Conservation (phyloP, 768 basidiomycete species). For the Lenzites betulinus region DNA sequence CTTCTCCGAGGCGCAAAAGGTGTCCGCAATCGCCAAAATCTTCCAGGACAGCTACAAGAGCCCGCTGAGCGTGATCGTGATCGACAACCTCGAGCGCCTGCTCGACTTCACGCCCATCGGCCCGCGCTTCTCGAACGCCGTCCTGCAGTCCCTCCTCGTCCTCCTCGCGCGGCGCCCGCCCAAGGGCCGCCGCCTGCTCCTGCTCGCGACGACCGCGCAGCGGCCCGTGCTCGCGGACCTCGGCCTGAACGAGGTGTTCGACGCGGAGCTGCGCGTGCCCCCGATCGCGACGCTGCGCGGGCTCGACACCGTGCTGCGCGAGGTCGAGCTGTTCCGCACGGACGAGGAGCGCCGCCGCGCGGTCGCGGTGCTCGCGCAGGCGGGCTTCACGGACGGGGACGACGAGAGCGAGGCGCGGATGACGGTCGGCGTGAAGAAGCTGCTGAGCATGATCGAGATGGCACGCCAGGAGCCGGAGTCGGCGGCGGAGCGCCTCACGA, state of each 20-base stretch:
- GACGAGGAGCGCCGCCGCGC: slow-evolving; percentile 57
- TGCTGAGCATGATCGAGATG: slow-evolving; percentile 93
- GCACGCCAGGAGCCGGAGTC: slow-evolving; percentile 92
- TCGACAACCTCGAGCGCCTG: slow-evolving; percentile 92
- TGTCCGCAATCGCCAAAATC: slow-evolving; percentile 86
- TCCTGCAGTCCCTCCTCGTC: slow-evolving; percentile 88
- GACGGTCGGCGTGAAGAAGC: slow-evolving; percentile 91
- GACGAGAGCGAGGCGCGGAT: slow-evolving; percentile 51
- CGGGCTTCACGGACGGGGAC: slow-evolving; percentile 63
- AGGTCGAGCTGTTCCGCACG: slow-evolving; percentile 74
- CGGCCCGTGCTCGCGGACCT: slow-evolving; percentile 84
- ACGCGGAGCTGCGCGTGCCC: slow-evolving; percentile 82
- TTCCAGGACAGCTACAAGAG: slow-evolving; percentile 98
- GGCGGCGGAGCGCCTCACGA: slow-evolving; percentile 69
- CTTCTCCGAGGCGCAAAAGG: slow-evolving; percentile 89
- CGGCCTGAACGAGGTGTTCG: slow-evolving; percentile 87
- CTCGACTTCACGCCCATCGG: slow-evolving; percentile 98
- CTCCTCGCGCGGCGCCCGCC: slow-evolving; percentile 88
- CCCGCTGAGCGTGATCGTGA: slow-evolving; percentile 92
- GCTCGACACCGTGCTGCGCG: slow-evolving; percentile 76
- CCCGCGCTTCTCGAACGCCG: slow-evolving; percentile 92
- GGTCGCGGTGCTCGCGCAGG: slow-evolving; percentile 67
- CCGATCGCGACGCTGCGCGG: slow-evolving; percentile 72
- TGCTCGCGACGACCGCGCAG: slow-evolving; percentile 91
- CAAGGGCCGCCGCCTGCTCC: slow-evolving; percentile 89